These are phyloP conservation scores for Vanrija sp. DNA, from an alignment of 1,284 basidiomycete species.

Conservation along the genomic window DNA sequence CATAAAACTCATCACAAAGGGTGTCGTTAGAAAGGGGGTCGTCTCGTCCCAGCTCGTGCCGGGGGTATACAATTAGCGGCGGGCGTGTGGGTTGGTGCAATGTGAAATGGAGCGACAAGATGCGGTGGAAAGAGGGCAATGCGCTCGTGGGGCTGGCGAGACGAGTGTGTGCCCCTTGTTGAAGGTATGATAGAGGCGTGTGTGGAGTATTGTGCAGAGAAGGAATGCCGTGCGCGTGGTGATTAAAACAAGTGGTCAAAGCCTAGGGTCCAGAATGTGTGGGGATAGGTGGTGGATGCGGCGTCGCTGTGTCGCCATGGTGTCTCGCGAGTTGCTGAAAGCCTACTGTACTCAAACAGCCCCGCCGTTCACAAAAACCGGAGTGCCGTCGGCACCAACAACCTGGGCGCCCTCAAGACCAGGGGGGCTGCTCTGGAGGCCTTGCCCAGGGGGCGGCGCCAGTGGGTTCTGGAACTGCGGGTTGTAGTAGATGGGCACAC, in stretches of 20 bases:
- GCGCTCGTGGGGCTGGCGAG: background rate
- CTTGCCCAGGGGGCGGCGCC: background rate
- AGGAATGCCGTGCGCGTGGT: background rate
- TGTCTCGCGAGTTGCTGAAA: too few species aligned
- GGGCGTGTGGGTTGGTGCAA: background rate
- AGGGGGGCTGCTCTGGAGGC: background rate
- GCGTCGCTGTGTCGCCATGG: too few species aligned
- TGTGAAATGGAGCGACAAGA: background rate
- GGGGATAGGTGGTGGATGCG: too few species aligned
- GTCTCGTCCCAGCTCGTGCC: background rate
- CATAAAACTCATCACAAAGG: background rate
- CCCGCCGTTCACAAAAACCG: background rate
- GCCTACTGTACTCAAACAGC: too few species aligned
- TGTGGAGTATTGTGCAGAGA: too few species aligned
- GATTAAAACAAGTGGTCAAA: too few species aligned
- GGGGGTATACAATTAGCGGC: background rate
- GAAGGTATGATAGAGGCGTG: background rate
- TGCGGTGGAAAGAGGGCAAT: background rate
- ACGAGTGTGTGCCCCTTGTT: background rate
- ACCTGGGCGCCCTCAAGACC: background rate
- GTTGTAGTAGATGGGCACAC: slow-evolving; percentile 5
- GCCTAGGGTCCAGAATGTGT: too few species aligned
- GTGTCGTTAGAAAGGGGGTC: background rate
- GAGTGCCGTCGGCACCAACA: background rate
- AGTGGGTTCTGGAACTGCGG: slow-evolving; percentile 1